Base-by-base conservation (phyloP, 2,329 filamentous ascomycete genomes). In the Drechslerella dactyloides region DNA sequence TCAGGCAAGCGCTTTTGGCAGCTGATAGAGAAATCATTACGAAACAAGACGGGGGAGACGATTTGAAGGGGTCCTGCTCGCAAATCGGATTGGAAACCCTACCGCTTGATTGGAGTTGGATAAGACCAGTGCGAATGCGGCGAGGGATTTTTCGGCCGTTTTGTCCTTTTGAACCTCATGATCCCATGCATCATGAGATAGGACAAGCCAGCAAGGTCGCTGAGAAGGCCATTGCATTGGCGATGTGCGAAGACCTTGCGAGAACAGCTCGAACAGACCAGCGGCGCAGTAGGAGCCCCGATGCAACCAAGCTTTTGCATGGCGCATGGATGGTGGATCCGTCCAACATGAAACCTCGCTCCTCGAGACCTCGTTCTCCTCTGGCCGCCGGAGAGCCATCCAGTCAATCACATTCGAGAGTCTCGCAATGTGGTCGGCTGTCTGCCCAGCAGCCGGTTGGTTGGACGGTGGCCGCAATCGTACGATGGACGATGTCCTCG, bases 71-170 rank as follows among this genome's bases (percentile, higher is more conserved):
- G 33, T 60, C 51, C 51, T 68, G 27, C 44, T 60, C 37, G 61
- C 51, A 56, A 69, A 52, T 46, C 44, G 42, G 19, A 64, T 70
- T 33, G 35, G 42, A 52, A 46, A 53, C 35, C 52, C 17, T 19
- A 27, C 55, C 46, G 46, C 46, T 37, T 33, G 55, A 51, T 57
- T 52, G 57, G 30, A 37, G 19, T 19, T 17, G 27, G 58, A 46
- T 27, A 27, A 37, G 27, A 35, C 40, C 54, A 55, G 54, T 50
- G 57, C 58, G 17, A 63, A 60, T 60, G n/a, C 51, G 30, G 60
- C 68, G 68, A 72, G 68, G 68, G 68, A 72, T 72, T 72, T 70
- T 72, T 70, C 27, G n/a, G 52, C 46, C 48, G 11, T 33, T 24
- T 33, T 56, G 55, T 53, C 24, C 24, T 27, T 27, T 53, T n/a